A percentile compares a stretch with the other conserved stretches of the same genome.
Evolutionary conservation across 208 protist species (phyloP).

Genomic region (Acanthamoeba triangularis): DNA sequence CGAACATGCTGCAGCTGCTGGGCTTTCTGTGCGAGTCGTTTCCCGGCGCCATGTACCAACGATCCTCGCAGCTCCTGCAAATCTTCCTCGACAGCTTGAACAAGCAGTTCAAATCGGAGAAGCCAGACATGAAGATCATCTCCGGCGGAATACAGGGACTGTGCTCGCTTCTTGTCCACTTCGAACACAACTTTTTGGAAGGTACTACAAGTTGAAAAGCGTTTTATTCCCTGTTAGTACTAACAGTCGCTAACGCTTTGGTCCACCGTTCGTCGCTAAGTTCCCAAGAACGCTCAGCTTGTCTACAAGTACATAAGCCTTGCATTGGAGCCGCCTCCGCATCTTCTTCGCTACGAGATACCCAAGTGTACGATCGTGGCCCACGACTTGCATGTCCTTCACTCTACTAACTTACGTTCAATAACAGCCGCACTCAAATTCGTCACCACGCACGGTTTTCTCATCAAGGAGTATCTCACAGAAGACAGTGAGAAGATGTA

Average conservation of each 20-base stretch:
- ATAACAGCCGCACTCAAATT: slow-evolving; percentile 77
- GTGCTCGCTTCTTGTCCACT: slow-evolving; percentile 77
- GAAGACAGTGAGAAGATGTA: slow-evolving; percentile 82
- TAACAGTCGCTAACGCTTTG: neutral
- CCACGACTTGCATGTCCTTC: no score
- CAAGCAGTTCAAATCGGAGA: slow-evolving; percentile 76
- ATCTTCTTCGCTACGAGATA: slow-evolving; percentile 78
- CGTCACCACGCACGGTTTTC: slow-evolving; percentile 73
- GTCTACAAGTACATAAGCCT: slow-evolving; percentile 81
- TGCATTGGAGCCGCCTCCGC: slow-evolving; percentile 73
- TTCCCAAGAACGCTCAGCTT: slow-evolving; percentile 75
- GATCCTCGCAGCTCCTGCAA: slow-evolving; percentile 73
- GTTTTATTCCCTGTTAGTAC: neutral
- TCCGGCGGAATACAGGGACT: slow-evolving; percentile 78
- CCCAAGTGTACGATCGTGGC: slow-evolving; percentile 70
- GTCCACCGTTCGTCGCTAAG: neutral
- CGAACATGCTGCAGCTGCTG: slow-evolving; percentile 76
- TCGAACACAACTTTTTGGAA: slow-evolving; percentile 73
- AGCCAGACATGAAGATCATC: slow-evolving; percentile 82
- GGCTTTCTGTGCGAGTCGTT: slow-evolving; percentile 71
- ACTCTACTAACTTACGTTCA: neutral
- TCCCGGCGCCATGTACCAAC: slow-evolving; percentile 72
- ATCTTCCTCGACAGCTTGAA: slow-evolving; percentile 78
- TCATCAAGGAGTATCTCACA: slow-evolving; percentile 80
- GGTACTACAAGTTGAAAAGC: neutral